Base-by-base conservation (phyloP, 768 basidiomycete species). In the Chalciporus sphaerocephalus region DNA sequence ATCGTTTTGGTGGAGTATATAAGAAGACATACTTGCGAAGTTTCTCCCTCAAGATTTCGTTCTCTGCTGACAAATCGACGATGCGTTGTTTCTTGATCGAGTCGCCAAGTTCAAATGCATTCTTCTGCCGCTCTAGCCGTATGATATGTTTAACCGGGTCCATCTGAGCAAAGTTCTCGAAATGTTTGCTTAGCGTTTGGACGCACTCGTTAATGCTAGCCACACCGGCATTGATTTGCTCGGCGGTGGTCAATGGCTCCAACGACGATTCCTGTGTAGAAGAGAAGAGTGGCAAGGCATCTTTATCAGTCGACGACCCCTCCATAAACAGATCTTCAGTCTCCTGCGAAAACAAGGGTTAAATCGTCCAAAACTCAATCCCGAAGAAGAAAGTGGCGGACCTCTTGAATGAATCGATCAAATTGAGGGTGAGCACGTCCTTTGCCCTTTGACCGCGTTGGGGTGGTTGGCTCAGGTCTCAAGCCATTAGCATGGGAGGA, bases 91-190 rank as follows among this genome's bases (percentile, higher is more conserved):
- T 57, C 49, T 74, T 75, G 4, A 56, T 58, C 4, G 57, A 55
- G 12, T 65, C 67, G 20, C 67, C 63, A 35, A 67, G 63, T 35
- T 65, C 65, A 38, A 69, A 58, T 17, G 73, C 70, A 8, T 52
- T 52, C 9, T 60, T 49, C 44, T 67, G 68, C 28, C 69, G 62
- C 48, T 78, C 73, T 28, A 76, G 62, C 42, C 62, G 66, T 25
- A 48, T 48, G 33, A 76, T 58, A 39, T 71, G 67, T 8, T 59
- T 55, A 33, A 50, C 44, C 0, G 67, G 30, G 12, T 35, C 40
- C 23, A 59, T 40, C 13, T 56, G 51, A 1, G 47, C 39, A 1
- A 62, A n/a, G 1, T 40, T 18, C 2, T 50, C 47, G 1, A 64
- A 27, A 13, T 56, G 48, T 2, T 9, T 15, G 6, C 16, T 4